Percentiles rank a stretch among this genome's conserved stretches.
phyloP scores from a whole-genome alignment of 2,329 filamentous ascomycete species.

The Microsporum ferrugineum region DNA sequence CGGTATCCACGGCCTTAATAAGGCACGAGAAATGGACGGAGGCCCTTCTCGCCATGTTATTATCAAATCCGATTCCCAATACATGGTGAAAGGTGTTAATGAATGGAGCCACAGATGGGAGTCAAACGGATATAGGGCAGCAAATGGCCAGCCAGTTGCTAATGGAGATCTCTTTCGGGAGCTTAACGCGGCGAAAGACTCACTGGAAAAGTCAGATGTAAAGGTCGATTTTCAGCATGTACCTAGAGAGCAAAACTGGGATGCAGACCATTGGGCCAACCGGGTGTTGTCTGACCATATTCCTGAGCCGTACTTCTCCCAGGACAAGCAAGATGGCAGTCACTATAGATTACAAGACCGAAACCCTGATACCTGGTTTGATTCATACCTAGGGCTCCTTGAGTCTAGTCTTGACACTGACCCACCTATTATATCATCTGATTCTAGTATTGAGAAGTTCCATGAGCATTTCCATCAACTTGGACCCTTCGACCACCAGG shows the following conservation, averaged over 20 bases:
- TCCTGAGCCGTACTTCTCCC: neutral
- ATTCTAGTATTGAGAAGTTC: neutral
- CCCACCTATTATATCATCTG: neutral
- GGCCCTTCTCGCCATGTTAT: neutral
- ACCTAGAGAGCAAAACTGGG: neutral
- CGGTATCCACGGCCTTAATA: neutral
- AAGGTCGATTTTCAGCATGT: neutral
- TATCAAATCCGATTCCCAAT: neutral
- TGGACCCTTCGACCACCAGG: neutral
- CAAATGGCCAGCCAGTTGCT: neutral
- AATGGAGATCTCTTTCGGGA: neutral
- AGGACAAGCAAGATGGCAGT: neutral
- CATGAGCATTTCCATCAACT: neutral
- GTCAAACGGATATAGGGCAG: neutral
- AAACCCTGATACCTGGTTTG: neutral
- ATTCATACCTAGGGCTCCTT: no score
- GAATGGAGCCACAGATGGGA: neutral
- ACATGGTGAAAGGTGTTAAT: neutral
- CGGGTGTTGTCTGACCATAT: neutral
- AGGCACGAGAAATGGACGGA: neutral
- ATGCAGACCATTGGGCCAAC: neutral
- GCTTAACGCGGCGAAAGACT: neutral
- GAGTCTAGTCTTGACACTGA: no score
- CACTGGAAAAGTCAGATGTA: neutral
- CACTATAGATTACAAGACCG: neutral